phyloP scores from a whole-genome alignment of 345 rosid genomes.

The Brassica carinata region DNA sequence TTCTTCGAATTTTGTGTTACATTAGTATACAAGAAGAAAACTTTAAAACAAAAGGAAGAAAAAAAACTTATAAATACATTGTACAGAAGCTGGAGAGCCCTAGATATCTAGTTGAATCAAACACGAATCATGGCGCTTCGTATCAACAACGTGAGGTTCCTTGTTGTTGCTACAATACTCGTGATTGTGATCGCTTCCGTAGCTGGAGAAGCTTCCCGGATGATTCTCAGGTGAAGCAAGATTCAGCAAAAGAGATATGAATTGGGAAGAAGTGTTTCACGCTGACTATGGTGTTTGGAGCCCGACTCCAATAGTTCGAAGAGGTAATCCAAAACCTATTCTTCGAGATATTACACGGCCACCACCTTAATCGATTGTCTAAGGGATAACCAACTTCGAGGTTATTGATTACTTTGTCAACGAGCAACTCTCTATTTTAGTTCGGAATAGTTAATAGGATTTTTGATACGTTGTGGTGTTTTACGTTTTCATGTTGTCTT shows the following conservation, averaged over 20 bases:
- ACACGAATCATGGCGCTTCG: constrained; percentile 17
- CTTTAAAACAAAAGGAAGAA: background rate
- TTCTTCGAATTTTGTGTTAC: background rate
- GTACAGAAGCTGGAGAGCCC: background rate
- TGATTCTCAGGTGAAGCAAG: constrained; percentile 1
- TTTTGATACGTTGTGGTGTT: background rate
- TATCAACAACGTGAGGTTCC: background rate
- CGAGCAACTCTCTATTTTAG: background rate
- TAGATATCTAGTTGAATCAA: background rate
- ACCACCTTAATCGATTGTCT: background rate
- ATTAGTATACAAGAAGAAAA: background rate
- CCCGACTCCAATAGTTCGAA: background rate
- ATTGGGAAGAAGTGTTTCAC: background rate
- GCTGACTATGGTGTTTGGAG: background rate
- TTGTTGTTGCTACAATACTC: background rate
- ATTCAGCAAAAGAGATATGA: background rate
- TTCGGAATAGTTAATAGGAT: background rate
- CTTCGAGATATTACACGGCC: constrained; percentile 9
- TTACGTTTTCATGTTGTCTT: background rate
- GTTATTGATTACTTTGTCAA: background rate
- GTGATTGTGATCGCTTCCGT: background rate
- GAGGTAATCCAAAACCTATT: background rate
- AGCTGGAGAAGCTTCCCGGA: background rate
- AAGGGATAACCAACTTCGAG: background rate
- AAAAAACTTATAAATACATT: background rate